Evolutionary conservation across 2,329 filamentous ascomycete species (phyloP), one percentile per base, ranked within the genome.

Genomic region (Coleophoma eucalyptorum): DNA sequence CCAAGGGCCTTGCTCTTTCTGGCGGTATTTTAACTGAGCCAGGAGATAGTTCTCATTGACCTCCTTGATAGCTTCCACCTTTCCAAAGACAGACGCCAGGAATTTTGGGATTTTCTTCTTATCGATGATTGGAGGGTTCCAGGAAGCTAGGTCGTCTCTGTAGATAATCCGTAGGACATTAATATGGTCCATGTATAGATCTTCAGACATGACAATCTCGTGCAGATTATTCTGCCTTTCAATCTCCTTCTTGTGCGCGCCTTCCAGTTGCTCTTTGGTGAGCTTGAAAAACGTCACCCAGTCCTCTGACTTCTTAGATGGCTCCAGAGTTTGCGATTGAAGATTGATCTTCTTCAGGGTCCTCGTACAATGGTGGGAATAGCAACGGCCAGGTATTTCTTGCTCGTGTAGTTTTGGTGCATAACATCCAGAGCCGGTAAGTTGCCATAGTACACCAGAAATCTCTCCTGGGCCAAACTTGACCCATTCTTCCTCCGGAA

Each of bases 401-500:
- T 67, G 53, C 50, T 67, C 59, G 66, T 99, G 94, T 8, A 97
- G 69, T 62, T 86, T 89, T 1, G 90, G 82, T 4, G 93, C 85
- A 68, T 99, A 99, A 66, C 94, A 99, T 13, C 94, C 94, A 19
- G 83, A 83, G 6, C 92, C 91, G 3, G 92, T 96, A 45, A 99
- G 75, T 67, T 99, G 95, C 78, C 89, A 97, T 42, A 99, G 74
- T 4, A 99, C 92, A 50, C 94, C 95, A 19, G 89, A 92, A 62
- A 97, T 83, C 20, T 80, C 81, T 6, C 87, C 90, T 1, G 80
- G 76, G 6, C 90, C 88, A 65, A 97, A 92, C 65, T 95, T 97
- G 58, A 99, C 87, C 94, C 95, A 99, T 72, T 99, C 95, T 68
- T 99, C 94, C 33, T 97, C 93, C 13, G 86, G 85, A 5, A 95